These are phyloP conservation scores for Candida koratica DNA, from an alignment of 805 yeast genomes.

Conservation along the genomic window DNA sequence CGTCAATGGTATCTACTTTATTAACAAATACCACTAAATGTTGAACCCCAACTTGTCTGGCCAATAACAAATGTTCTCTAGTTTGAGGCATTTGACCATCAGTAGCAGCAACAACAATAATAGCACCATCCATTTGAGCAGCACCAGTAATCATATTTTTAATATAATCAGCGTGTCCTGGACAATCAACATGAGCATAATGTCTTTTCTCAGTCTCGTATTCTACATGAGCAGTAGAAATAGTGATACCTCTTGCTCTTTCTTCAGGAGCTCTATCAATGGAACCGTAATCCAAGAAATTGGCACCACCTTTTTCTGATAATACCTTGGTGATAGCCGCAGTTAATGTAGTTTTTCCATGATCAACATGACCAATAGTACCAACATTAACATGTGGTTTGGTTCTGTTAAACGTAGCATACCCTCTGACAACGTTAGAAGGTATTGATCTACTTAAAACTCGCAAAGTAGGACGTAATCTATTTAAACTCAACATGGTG, in stretches of 20 bases:
- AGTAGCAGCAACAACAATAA: slow-evolving; percentile 91
- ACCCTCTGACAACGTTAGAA: slow-evolving; percentile 23
- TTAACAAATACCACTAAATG: slow-evolving; percentile 95
- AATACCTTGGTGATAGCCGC: slow-evolving; percentile 98
- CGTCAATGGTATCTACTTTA: slow-evolving; percentile 97
- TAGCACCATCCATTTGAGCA: slow-evolving; percentile 93
- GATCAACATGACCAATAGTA: slow-evolving; percentile 98
- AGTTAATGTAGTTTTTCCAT: slow-evolving; percentile 96
- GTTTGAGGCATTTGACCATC: slow-evolving; percentile 99
- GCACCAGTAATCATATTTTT: slow-evolving; percentile 96
- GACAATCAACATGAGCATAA: slow-evolving; percentile 93
- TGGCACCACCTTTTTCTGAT: slow-evolving; percentile 85
- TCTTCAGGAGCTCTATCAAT: slow-evolving; percentile 98
- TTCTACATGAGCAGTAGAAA: slow-evolving; percentile 89
- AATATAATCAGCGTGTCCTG: slow-evolving; percentile 96
- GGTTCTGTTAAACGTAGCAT: slow-evolving; percentile 85
- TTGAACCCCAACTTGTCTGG: slow-evolving; percentile 99
- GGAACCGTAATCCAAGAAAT: slow-evolving; percentile 85
- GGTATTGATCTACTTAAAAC: slow-evolving; percentile 1
- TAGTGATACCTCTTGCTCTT: slow-evolving; percentile 96
- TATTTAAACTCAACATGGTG: slow-evolving; percentile 4
- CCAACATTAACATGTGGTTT: slow-evolving; percentile 97
- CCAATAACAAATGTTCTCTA: slow-evolving; percentile 95
- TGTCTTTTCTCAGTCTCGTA: slow-evolving; percentile 88
- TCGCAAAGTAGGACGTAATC: slow-evolving; percentile 6